Evolutionary conservation across 1,139 yeast genomes (phyloP).

Genomic region (Scheffersomyces stambukii): DNA sequence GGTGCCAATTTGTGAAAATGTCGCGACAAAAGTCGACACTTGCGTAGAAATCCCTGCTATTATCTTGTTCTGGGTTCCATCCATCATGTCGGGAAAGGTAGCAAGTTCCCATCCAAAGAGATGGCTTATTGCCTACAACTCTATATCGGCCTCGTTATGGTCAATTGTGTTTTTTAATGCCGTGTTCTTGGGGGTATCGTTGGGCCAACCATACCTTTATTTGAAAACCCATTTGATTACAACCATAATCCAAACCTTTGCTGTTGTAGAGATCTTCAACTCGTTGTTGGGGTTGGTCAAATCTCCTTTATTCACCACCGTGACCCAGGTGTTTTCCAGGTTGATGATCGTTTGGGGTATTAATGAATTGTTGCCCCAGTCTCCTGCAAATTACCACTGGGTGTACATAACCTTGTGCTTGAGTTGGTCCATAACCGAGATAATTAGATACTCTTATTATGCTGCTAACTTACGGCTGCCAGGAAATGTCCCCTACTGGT

Average conservation of each 20-base stretch:
- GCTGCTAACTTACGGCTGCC: constrained; percentile 63
- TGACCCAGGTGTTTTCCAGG: constrained; percentile 83
- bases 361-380: constrained; percentile 65
- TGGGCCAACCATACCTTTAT: constrained; percentile 60
- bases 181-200: constrained; percentile 26
- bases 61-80: background rate
- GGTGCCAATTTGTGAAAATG: no score
- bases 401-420: constrained; percentile 61
- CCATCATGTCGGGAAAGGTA: background rate
- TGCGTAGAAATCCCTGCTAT: background rate
- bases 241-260: constrained; percentile 74
- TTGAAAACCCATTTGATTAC: constrained; percentile 56
- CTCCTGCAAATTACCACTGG: constrained; percentile 60
- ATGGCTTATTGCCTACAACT: constrained; percentile 43
- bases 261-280: constrained; percentile 77
- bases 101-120: constrained; percentile 24
- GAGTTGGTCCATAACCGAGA: constrained; percentile 92
- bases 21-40: no score
- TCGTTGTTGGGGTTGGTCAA: constrained; percentile 74
- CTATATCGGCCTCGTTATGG: constrained; percentile 45
- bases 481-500: constrained; percentile 57
- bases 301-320: constrained; percentile 80
- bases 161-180: constrained; percentile 40
- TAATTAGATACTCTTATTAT: constrained; percentile 82
- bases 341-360: constrained; percentile 81